A percentile compares a stretch with the other conserved stretches of the same genome.
phyloP scores from a whole-genome alignment of 2,329 filamentous ascomycete species.

The Aspergillus puulaauensis region DNA sequence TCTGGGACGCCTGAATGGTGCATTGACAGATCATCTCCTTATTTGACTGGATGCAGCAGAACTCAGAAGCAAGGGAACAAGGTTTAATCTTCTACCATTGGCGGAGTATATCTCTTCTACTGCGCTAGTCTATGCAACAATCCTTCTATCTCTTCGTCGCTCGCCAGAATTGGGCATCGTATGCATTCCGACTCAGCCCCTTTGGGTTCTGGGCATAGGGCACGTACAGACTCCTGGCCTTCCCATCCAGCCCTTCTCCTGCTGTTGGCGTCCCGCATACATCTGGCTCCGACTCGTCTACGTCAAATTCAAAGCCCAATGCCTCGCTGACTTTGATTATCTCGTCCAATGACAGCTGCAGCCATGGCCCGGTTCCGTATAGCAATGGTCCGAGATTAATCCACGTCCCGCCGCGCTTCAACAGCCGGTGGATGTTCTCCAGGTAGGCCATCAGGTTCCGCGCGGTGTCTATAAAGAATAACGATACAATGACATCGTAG shows the following conservation, averaged over 20 bases:
- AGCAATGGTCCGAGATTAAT: conserved; percentile 58
- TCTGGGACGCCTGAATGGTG: too few species aligned
- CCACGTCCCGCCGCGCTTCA: conserved; percentile 53
- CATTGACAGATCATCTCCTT: too few species aligned
- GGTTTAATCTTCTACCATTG: too few species aligned
- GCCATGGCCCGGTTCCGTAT: conserved; percentile 55
- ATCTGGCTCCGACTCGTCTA: conserved; percentile 28
- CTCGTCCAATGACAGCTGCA: conserved; percentile 58
- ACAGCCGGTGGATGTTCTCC: conserved; percentile 51
- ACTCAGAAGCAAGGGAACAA: too few species aligned
- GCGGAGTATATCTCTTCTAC: too few species aligned
- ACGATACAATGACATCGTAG: conserved; percentile 55
- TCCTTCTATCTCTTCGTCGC: conserved; percentile 19
- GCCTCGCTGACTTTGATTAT: conserved; percentile 49
- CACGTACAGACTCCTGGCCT: conserved; percentile 32
- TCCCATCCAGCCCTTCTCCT: conserved; percentile 34
- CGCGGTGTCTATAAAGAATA: conserved; percentile 63
- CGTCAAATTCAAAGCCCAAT: conserved; percentile 53
- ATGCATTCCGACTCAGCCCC: conserved; percentile 54
- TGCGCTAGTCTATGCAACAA: too few species aligned
- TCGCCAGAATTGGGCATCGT: conserved; percentile 57
- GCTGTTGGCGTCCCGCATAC: conserved; percentile 39
- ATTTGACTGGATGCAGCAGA: too few species aligned
- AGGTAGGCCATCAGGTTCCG: conserved; percentile 57
- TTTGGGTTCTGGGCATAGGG: conserved; percentile 54